Conservation (phyloP, 179 eudicot genomes). For the Silene vulgaris region DNA sequence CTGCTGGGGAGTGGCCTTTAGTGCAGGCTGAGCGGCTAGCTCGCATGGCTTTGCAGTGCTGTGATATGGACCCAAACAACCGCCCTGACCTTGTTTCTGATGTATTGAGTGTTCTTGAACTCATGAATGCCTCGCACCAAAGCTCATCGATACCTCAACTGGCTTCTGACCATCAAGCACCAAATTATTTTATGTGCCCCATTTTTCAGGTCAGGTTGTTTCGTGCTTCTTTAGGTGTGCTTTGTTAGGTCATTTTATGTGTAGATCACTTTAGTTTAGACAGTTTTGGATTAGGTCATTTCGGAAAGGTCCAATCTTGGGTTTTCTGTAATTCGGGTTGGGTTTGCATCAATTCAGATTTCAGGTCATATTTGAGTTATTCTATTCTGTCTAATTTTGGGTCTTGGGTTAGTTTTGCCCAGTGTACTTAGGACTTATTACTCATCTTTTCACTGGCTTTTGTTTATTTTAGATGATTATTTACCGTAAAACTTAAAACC, state of each 20-base stretch:
- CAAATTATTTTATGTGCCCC: conserved; percentile 42
- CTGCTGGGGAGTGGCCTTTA: conserved; percentile 94
- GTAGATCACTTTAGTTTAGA: not conserved
- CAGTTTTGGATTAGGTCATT: not conserved
- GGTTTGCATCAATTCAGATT: not conserved
- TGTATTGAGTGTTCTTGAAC: conserved; percentile 64
- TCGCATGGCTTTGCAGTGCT: conserved; percentile 59
- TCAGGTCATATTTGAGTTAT: not conserved
- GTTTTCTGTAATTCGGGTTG: not conserved
- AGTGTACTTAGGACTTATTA: not conserved
- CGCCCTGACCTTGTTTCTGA: conserved; percentile 73
- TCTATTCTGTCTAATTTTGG: not conserved
- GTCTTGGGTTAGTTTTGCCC: not conserved
- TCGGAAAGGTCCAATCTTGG: not conserved
- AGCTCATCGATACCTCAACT: conserved; percentile 26
- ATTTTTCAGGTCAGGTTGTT: conserved; percentile 28
- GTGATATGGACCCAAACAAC: conserved; percentile 38
- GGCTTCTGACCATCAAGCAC: conserved; percentile 37
- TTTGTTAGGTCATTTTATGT: not conserved
- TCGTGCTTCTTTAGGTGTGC: not conserved
- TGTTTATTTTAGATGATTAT: not conserved
- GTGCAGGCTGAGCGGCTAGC: conserved; percentile 76
- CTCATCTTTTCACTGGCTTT: not conserved
- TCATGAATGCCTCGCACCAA: conserved; percentile 49
- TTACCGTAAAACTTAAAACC: not conserved